These are phyloP conservation scores for Sistotremastrum niveocremeum DNA, from an alignment of 768 basidiomycete genomes.

Conservation along the genomic window DNA sequence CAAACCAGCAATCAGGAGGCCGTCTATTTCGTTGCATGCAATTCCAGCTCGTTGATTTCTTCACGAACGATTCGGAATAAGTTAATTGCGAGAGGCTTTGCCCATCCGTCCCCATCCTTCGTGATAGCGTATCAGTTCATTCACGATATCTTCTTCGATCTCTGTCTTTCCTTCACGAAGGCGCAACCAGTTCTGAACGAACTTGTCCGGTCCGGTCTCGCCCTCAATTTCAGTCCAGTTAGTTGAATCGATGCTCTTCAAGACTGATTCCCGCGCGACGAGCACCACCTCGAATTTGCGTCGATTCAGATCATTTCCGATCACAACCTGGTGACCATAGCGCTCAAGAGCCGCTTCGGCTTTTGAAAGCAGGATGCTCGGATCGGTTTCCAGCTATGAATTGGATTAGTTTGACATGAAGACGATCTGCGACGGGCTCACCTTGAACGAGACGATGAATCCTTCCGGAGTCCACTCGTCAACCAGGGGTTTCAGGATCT, in stretches of 20 bases:
- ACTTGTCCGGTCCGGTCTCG: conserved; percentile 18
- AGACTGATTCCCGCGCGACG: conserved; percentile 39
- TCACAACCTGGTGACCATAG: conserved; percentile 95
- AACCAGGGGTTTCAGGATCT: conserved; percentile 85
- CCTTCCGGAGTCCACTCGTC: conserved; percentile 87
- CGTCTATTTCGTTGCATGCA: too few species aligned
- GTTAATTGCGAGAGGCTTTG: conserved; percentile 3
- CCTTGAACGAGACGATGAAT: conserved; percentile 96
- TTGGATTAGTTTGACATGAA: background rate
- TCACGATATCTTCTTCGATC: conserved; percentile 87
- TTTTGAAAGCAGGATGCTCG: conserved; percentile 74
- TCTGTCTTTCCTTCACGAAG: conserved; percentile 42
- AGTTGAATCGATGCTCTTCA: conserved; percentile 4
- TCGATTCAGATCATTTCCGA: conserved; percentile 88
- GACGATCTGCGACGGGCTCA: conserved; percentile 15
- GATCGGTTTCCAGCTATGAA: conserved; percentile 84
- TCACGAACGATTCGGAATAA: too few species aligned
- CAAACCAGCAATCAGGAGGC: too few species aligned
- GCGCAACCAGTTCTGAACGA: conserved; percentile 33
- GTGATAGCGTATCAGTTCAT: conserved; percentile 64
- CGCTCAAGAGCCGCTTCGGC: conserved; percentile 75
- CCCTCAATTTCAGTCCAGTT: conserved; percentile 1
- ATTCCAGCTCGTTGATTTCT: too few species aligned
- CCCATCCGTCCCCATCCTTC: conserved; percentile 34
- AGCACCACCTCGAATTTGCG: conserved; percentile 91